Evolutionary conservation across 2,329 filamentous ascomycete species (phyloP), one percentile per base, ranked within the genome.

Genomic region (Cladosporium sp.): DNA sequence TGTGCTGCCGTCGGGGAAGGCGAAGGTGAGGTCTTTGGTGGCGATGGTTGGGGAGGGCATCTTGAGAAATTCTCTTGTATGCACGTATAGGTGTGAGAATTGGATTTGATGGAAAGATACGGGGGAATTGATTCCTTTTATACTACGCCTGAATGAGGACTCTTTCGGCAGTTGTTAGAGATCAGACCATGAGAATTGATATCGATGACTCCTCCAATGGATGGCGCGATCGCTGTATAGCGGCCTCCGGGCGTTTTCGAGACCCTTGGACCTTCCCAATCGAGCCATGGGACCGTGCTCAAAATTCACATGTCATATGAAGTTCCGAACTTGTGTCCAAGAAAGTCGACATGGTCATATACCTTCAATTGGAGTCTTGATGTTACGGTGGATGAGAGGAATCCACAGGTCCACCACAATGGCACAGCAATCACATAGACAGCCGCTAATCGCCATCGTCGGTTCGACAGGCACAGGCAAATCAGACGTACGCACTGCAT

Each of bases 401-500:
- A 11, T 46, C 8, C 19, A 32, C 38, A 32, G 13, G 6, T 7
- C 33, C 45, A 48, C 27, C 25, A 40, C 22, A 7, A 48, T 48
- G 45, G 55, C 18, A 18, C 43, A 20, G 15, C 13, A 35, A n/a
- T 57, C 56, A 30, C 59, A 57, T n/a, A 52, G 39, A 8, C 53
- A 55, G 11, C 86, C 89, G 19, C 72, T 96, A 55, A 77, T 97
- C 61, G 83, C 88, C 42, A 79, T 97, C 53, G 77, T 96, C 42
- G 92, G 92, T 58, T 87, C 91, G 41, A 97, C 92, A 8, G 92
- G 91, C 51, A 96, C 91, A 1, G 92, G 92, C 55, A 95, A 95
- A 71, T 95, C 90, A 33, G 85, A 94, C 74, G 89, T 94, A 75
- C 63, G 73, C 48, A 25, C 38, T 45, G 49, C 25, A 12, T 19